Conservation (phyloP, 257 asterid species). For the Solanum appendiculatum region DNA sequence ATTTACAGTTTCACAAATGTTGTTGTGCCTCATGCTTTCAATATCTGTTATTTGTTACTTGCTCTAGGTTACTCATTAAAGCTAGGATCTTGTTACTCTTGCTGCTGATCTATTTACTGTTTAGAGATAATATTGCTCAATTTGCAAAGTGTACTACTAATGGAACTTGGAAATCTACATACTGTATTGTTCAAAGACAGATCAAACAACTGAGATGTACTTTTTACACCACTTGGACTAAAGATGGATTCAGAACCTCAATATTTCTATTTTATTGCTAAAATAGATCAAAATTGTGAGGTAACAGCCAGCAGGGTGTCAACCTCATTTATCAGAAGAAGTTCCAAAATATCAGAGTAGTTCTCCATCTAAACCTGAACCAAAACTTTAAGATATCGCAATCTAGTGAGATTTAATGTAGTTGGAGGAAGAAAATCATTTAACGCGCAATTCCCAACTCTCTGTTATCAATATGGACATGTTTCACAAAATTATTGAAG, state of each 20-base stretch:
- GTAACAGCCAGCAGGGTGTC: neutral
- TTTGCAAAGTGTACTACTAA: neutral
- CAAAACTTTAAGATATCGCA: neutral
- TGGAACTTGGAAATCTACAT: neutral
- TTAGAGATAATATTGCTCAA: neutral
- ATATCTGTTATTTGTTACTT: neutral
- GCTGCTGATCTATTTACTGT: neutral
- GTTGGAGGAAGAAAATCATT: neutral
- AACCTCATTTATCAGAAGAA: neutral
- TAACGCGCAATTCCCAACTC: neutral
- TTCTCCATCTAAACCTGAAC: neutral
- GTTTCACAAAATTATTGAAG: neutral
- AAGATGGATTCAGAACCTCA: neutral
- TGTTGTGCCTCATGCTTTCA: neutral
- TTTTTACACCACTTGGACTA: neutral
- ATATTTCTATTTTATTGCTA: neutral
- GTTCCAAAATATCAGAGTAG: neutral
- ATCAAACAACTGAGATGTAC: neutral
- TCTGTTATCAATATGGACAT: neutral
- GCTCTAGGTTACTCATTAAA: neutral
- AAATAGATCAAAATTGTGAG: neutral
- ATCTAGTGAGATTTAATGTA: neutral
- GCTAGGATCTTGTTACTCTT: neutral
- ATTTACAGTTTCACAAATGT: neutral
- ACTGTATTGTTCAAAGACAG: neutral